Percentiles rank a stretch among this genome's conserved stretches.
Evolutionary conservation across 2,329 filamentous ascomycete genomes (phyloP).

Genomic region (Alternaria tenuissima): DNA sequence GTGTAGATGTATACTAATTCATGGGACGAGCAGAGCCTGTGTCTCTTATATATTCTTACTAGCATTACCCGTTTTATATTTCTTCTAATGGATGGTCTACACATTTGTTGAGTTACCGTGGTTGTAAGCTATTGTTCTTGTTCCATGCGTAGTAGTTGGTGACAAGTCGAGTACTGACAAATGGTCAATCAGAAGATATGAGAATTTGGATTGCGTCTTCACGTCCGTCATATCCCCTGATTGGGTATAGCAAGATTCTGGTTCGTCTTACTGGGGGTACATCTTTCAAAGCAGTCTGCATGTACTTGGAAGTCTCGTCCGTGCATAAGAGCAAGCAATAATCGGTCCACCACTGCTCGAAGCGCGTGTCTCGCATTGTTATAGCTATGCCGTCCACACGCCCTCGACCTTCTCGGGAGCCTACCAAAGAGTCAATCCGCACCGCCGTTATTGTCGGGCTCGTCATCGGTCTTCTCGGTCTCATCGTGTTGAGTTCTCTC

Average conservation of each 20-base stretch:
- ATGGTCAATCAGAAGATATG: neutral
- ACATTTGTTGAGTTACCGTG: neutral
- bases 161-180: neutral
- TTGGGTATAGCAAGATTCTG: neutral
- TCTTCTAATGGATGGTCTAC: neutral
- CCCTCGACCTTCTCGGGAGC: neutral
- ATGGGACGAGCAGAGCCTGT: neutral
- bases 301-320: neutral
- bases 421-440: slow-evolving; percentile 1
- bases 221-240: neutral
- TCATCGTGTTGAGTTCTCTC: neutral
- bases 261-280: neutral
- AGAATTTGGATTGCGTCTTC: neutral
- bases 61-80: neutral
- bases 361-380: neutral
- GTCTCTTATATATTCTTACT: neutral
- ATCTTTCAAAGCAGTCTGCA: neutral
- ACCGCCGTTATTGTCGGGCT: slow-evolving; percentile 2
- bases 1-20: neutral
- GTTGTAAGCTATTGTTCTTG: neutral
- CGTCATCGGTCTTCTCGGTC: neutral
- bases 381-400: neutral
- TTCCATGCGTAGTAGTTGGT: neutral
- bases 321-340: neutral
- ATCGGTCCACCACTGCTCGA: neutral